phyloP scores from a whole-genome alignment of 306 rosid species.

The Vigna hirtella region DNA sequence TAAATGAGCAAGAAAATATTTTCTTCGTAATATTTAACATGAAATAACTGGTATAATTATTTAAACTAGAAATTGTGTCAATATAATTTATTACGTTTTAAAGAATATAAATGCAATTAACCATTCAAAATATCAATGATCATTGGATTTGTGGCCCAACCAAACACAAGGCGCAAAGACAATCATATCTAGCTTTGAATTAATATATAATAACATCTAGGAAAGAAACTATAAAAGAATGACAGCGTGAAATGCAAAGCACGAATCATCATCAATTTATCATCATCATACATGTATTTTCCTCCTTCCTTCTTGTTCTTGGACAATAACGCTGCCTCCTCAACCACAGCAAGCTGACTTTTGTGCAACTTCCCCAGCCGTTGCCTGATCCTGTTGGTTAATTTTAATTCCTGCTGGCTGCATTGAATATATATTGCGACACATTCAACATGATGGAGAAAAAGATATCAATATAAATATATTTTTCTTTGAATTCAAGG shows the following conservation, averaged over 20 bases:
- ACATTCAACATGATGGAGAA: conserved; percentile 12
- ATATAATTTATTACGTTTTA: conserved; percentile 11
- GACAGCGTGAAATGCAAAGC: conserved; percentile 55
- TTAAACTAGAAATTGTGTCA: conserved; percentile 20
- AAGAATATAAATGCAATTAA: conserved; percentile 36
- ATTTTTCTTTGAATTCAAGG: conserved; percentile 1
- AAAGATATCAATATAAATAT: background rate
- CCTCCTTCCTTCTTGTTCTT: conserved; percentile 40
- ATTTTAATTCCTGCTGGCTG: conserved; percentile 82
- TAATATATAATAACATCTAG: conserved; percentile 42
- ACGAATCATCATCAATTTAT: conserved; percentile 52
- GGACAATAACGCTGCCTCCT: conserved; percentile 42
- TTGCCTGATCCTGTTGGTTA: conserved; percentile 67
- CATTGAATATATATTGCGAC: conserved; percentile 16
- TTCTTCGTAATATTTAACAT: background rate
- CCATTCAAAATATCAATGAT: conserved; percentile 39
- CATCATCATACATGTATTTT: conserved; percentile 59
- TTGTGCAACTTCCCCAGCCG: conserved; percentile 60
- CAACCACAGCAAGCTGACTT: conserved; percentile 86
- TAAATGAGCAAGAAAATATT: background rate
- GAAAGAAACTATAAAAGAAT: conserved; percentile 63
- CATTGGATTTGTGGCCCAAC: conserved; percentile 24
- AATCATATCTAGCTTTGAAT: conserved; percentile 44
- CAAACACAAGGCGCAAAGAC: conserved; percentile 35
- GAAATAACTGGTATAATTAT: background rate